These are phyloP conservation scores for Curvularia eragrostidis DNA, from an alignment of 2,329 filamentous ascomycete genomes.

Conservation along the genomic window DNA sequence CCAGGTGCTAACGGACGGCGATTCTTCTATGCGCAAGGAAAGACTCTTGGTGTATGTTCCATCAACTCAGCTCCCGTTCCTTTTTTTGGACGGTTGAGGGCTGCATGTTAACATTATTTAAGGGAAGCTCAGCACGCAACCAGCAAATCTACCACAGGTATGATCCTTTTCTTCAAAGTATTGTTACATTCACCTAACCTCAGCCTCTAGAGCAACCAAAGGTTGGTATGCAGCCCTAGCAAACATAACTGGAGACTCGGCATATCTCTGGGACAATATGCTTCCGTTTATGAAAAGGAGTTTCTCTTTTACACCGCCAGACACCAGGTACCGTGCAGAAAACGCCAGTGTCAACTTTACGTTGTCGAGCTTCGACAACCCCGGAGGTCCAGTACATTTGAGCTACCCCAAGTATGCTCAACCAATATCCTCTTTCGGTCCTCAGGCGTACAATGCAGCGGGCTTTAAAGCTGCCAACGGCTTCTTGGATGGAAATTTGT, in stretches of 20 bases:
- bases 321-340: conserved; percentile 14
- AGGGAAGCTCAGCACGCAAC: conserved; percentile 33
- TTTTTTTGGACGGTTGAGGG: too few relatives aligned
- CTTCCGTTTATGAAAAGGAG: conserved; percentile 37
- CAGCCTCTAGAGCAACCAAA: conserved; percentile 11
- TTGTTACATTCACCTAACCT: not conserved
- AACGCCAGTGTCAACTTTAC: conserved; percentile 16
- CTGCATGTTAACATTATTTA: not conserved
- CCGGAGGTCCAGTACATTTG: conserved; percentile 16
- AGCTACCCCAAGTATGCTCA: conserved; percentile 22
- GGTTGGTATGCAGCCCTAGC: conserved; percentile 21
- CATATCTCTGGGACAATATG: conserved; percentile 35
- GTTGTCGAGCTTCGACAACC: conserved; percentile 9
- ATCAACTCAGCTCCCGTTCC: too few relatives aligned
- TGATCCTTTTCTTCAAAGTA: not conserved
- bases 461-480: conserved; percentile 12
- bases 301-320: conserved; percentile 36
- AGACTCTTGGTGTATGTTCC: conserved; percentile 28
- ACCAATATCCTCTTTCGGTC: conserved; percentile 12
- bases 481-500: conserved; percentile 10
- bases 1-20: conserved; percentile 15
- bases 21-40: conserved; percentile 38
- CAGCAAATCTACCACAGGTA: conserved; percentile 33
- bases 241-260: conserved; percentile 32
- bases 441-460: conserved; percentile 13